These are phyloP conservation scores for Crotalaria pallida DNA, from an alignment of 306 rosid genomes.

Conservation along the genomic window DNA sequence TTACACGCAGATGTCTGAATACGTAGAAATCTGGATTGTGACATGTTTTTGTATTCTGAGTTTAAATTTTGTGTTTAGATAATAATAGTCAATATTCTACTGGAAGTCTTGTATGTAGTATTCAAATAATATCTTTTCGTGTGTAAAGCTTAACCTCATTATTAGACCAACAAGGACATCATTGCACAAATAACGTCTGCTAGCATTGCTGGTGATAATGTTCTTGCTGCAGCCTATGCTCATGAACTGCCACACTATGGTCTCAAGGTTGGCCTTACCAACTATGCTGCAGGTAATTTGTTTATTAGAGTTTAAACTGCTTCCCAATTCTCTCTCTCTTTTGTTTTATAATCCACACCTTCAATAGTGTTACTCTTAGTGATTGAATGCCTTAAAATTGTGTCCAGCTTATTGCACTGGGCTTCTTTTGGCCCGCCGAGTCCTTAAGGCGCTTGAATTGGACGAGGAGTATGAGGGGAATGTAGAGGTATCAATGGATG, in stretches of 20 bases:
- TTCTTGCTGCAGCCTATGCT: conserved; percentile 76
- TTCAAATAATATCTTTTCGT: not conserved
- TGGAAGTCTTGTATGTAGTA: not conserved
- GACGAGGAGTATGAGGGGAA: conserved; percentile 82
- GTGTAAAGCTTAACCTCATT: not conserved
- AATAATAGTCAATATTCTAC: not conserved
- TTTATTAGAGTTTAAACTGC: not conserved
- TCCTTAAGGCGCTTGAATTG: conserved; percentile 69
- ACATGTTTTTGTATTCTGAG: not conserved
- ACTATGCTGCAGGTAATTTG: conserved; percentile 83
- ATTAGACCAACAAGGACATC: conserved; percentile 73
- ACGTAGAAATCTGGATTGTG: not conserved
- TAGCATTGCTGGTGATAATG: conserved; percentile 78
- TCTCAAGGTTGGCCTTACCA: conserved; percentile 77
- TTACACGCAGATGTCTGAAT: not conserved
- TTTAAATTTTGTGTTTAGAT: not conserved
- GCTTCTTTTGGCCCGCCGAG: conserved; percentile 81
- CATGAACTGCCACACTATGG: conserved; percentile 78
- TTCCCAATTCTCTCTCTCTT: not conserved
- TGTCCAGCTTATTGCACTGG: conserved; percentile 86
- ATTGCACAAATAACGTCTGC: conserved; percentile 70
- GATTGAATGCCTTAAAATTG: not conserved
- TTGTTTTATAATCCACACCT: not conserved
- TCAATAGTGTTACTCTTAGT: not conserved
- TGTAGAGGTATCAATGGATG: conserved; percentile 54